These are phyloP conservation scores for Cylindrotheca fusiformis DNA, from an alignment of 108 stramenopile species.

Conservation along the genomic window DNA sequence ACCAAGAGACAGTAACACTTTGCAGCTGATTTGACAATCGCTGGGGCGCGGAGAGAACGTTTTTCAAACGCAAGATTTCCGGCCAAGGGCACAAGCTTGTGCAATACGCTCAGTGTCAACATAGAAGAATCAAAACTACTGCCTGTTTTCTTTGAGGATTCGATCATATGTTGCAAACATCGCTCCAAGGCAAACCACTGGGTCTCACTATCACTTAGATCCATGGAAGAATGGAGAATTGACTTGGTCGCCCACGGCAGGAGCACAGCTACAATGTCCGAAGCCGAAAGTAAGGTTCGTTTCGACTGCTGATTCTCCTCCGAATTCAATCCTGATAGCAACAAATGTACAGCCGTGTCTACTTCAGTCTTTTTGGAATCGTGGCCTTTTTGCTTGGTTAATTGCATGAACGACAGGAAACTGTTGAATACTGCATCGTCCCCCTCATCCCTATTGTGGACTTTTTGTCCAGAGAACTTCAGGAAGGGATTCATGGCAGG, in stretches of 20 bases:
- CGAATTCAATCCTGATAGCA: not conserved
- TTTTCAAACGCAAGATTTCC: conserved; percentile 7
- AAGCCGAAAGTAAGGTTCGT: conserved; percentile 6
- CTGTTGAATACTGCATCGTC: not conserved
- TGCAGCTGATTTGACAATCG: conserved; percentile 1
- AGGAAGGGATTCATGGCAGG: not conserved
- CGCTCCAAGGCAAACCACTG: not conserved
- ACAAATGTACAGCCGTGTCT: not conserved
- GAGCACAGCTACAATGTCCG: conserved; percentile 17
- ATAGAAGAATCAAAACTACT: not conserved
- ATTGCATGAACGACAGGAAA: not conserved
- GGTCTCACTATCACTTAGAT: no score
- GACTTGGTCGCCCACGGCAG: conserved; percentile 32
- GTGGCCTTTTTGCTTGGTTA: not conserved
- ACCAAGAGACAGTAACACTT: conserved; percentile 25
- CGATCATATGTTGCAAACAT: not conserved
- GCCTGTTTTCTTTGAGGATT: not conserved
- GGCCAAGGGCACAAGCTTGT: conserved; percentile 41
- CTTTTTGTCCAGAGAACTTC: not conserved
- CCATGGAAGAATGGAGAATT: conserved; percentile 3
- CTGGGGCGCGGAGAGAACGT: not conserved
- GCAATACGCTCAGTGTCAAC: conserved; percentile 24
- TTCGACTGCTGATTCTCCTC: not conserved
- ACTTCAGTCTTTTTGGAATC: not conserved
- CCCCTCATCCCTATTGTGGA: not conserved